These are phyloP conservation scores for Vitis cinerea DNA, from an alignment of 164 flowering plant genomes.

Conservation along the genomic window DNA sequence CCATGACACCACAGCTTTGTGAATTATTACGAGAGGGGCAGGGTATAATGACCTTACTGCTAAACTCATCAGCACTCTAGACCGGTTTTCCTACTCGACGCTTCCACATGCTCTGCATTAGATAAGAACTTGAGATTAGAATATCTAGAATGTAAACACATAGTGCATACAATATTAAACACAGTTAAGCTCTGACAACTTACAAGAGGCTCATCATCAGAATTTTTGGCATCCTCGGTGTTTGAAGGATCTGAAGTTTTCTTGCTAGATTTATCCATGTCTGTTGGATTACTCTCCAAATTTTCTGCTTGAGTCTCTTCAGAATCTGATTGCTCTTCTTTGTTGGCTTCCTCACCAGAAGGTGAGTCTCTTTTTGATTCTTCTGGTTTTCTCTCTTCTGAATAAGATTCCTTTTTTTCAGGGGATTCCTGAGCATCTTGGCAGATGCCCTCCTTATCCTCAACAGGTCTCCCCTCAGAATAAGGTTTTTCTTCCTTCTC, in stretches of 20 bases:
- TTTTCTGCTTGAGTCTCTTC: constrained; percentile 20
- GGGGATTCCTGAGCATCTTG: constrained; percentile 17
- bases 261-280: constrained; percentile 1
- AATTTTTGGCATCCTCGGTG: constrained; percentile 30
- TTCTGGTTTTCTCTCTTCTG: constrained; percentile 16
- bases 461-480: constrained; percentile 14
- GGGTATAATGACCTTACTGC: not conserved
- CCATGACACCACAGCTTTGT: not conserved
- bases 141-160: not conserved
- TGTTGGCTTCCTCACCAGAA: constrained; percentile 12
- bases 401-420: constrained; percentile 12
- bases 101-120: constrained; percentile 65
- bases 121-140: not conserved
- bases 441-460: constrained; percentile 16
- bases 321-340: constrained; percentile 20
- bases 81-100: constrained; percentile 37
- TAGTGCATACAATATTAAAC: not conserved
- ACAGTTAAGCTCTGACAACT: constrained; percentile 9
- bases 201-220: constrained; percentile 90
- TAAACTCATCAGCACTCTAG: constrained; percentile 1
- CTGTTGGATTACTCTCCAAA: constrained; percentile 13
- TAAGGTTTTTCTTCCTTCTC: constrained; percentile 19
- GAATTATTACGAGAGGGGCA: not conserved
- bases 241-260: constrained; percentile 21
- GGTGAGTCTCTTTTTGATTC: constrained; percentile 16